Percentiles rank a stretch among this genome's conserved stretches.
These are phyloP conservation scores for Mariannaea elegans DNA, from an alignment of 2,329 filamentous ascomycete genomes.

Conservation along the genomic window DNA sequence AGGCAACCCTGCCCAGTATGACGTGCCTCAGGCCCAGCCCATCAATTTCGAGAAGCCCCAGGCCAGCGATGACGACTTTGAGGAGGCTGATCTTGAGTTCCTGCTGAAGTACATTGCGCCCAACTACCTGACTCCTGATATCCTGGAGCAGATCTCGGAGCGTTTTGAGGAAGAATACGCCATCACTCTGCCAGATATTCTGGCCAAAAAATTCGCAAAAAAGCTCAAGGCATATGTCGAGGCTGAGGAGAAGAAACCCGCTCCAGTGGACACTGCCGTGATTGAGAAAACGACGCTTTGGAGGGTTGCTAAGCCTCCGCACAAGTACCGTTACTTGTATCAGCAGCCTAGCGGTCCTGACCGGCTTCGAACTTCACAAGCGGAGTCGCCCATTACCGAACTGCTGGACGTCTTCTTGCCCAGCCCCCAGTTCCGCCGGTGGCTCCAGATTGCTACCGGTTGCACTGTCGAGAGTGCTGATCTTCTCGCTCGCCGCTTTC, in stretches of 20 bases:
- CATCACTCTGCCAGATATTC: slow-evolving; percentile 80
- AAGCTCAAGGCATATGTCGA: slow-evolving; percentile 77
- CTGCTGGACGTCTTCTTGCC: slow-evolving; percentile 85
- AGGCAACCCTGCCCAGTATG: slow-evolving; percentile 89
- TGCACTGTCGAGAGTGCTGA: slow-evolving; percentile 78
- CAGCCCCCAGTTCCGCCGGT: slow-evolving; percentile 86
- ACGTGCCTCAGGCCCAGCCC: slow-evolving; percentile 75
- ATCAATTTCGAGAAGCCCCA: slow-evolving; percentile 53
- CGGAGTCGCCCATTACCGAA: slow-evolving; percentile 73
- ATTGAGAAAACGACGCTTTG: slow-evolving; percentile 70
- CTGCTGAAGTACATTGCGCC: slow-evolving; percentile 90
- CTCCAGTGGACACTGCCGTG: slow-evolving; percentile 58
- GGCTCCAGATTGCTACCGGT: slow-evolving; percentile 85
- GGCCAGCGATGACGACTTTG: slow-evolving; percentile 66
- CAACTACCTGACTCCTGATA: slow-evolving; percentile 91
- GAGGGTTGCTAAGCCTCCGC: slow-evolving; percentile 85
- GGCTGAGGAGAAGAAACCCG: slow-evolving; percentile 63
- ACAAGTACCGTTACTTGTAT: slow-evolving; percentile 95
- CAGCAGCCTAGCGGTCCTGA: slow-evolving; percentile 63
- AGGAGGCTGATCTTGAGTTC: slow-evolving; percentile 86
- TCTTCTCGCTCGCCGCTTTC: slow-evolving; percentile 85
- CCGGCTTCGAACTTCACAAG: slow-evolving; percentile 47
- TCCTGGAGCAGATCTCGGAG: slow-evolving; percentile 81
- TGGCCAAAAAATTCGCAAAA: slow-evolving; percentile 79
- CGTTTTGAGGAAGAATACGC: slow-evolving; percentile 86